Evolutionary conservation across 108 stramenopile species (phyloP), one percentile per base, ranked within the genome.

Genomic region (Nannochloropsis gaditana): DNA sequence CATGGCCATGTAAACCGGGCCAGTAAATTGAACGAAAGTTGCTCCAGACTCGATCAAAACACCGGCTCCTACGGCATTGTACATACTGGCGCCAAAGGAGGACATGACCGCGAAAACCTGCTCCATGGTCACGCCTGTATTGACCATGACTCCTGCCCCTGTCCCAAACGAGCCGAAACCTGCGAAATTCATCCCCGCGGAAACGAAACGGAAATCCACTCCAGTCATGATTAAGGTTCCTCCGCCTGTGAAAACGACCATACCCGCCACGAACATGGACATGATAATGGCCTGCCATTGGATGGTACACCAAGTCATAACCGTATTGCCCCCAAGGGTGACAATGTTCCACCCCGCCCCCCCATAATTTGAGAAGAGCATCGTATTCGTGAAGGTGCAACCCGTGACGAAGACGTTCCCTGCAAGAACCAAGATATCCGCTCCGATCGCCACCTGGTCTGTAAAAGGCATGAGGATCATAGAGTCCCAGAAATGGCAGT

Each of bases 301-400:
- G n/a, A 73, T n/a, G 19, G 59, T 73, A n/a, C 59, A 73, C 59
- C 59, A 73, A n/a, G 59, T 73, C 59, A 73, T n/a, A n/a, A 73
- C 59, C 8, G 59, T 73, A 6, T 73, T 73, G 0, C 59, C 59
- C 59, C 59, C 59, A 15, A 73, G 59, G 4, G 59, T 73, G 19
- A n/a, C 59, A 4, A 73, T n/a, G 6, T 73, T 15, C 59, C 59
- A 73, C 59, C 59, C 59, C 6, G 59, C 59, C 15, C 59, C 59
- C 4, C 19, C 59, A n/a, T 73, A 73, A 73, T 73, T 73, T 2
- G 19, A 73, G 59, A 73, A 73, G n/a, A 73, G 59, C 59, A 73
- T 73, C 19, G 59, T 73, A n/a, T 73, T 73, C 15, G 59, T 73
- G n/a, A 73, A 73, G 19, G 59, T 73, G 59, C 59, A 73, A 73